Evolutionary conservation across 805 yeast species (phyloP), one percentile per base, ranked within the genome.

Genomic region (Cyberlindnera mississippiensis): DNA sequence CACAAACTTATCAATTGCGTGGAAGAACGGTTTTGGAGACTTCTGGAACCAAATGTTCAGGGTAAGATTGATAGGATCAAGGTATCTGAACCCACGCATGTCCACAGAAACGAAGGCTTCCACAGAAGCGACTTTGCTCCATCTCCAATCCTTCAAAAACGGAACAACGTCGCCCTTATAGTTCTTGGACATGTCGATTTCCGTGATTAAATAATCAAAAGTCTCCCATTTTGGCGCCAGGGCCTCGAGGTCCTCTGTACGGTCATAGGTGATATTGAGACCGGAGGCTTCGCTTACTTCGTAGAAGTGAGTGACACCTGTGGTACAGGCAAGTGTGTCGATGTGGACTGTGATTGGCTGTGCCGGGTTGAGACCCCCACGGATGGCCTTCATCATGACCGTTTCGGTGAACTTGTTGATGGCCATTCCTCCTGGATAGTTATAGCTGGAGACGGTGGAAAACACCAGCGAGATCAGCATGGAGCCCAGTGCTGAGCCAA

Each of bases 371-470:
- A 41, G 42, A 14, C 41, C 30, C 40, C 27, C 39, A 27, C 17
- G 29, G 13, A 40, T 10, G 13, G 28, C 46, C 45, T 8, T 36
- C 40, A 42, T 35, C 22, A 64, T 38, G 19, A 75, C 52, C 32
- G 66, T 57, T 9, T 67, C 52, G 53, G 87, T 84, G 44, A 85
- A 70, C 17, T 55, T 55, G 13, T 57, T 46, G 27, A 89, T 63
- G 1, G 96, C 96, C 1, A 63, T 70, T 0, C 96, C 97, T 11
- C 97, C 97, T 3, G 96, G 96, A 57, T 91, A 91, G 60, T 91
- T 91, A 60, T 67, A 67, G 37, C 83, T 71, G 1, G 96, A 87
- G 4, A 79, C 69, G 35, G 71, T 72, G 0, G 82, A 75, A 70
- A 80, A 80, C 10, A 70, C 56, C 1, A 73, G 33, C 0, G 90